These are phyloP conservation scores for Paracoccidioides brasiliensis DNA, from an alignment of 2,329 filamentous ascomycete genomes.

Conservation along the genomic window DNA sequence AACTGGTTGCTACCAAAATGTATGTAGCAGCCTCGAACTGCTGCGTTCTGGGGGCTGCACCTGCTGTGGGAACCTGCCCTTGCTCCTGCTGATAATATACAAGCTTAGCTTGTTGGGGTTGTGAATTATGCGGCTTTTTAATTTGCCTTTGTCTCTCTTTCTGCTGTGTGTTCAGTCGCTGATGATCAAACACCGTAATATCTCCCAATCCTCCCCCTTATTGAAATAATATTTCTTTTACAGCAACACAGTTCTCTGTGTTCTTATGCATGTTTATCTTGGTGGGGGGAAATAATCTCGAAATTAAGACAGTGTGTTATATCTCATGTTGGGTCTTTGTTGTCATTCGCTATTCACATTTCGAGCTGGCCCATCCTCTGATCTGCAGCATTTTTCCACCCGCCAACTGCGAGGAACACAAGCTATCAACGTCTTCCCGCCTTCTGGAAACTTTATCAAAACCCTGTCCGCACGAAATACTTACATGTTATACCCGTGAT, in stretches of 20 bases:
- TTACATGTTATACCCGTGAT: not conserved
- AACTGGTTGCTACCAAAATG: no score
- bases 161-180: no score
- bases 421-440: not conserved
- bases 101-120: no score
- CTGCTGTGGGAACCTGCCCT: no score
- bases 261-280: not conserved
- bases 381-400: not conserved
- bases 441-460: not conserved
- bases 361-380: not conserved
- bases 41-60: no score
- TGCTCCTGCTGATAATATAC: no score
- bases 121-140: no score
- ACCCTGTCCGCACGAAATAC: not conserved
- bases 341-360: constrained; percentile 1
- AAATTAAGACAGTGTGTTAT: not conserved
- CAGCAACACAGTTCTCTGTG: not conserved
- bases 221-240: not conserved
- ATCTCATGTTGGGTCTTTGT: not conserved
- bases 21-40: no score
- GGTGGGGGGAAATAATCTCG: no score
- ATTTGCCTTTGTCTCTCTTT: no score
- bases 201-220: no score
- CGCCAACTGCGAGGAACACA: not conserved
- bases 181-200: no score